Evolutionary conservation across 768 basidiomycete species (phyloP).

Genomic region (Cystoderma amianthinum): DNA sequence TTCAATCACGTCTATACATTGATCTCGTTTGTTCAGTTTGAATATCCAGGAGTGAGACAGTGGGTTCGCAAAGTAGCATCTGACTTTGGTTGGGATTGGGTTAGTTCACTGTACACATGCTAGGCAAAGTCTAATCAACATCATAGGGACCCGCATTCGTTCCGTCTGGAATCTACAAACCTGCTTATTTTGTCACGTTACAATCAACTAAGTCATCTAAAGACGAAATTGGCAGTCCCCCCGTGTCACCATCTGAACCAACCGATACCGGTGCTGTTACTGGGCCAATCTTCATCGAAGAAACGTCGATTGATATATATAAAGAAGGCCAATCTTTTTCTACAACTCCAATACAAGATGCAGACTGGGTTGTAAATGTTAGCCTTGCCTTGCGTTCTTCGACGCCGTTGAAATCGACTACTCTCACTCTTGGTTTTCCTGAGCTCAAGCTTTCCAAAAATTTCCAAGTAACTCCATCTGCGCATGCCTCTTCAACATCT

Average conservation of each 20-base stretch:
- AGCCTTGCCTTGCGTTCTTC: conserved; percentile 42
- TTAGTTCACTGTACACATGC: conserved; percentile 14
- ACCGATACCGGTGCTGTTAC: conserved; percentile 9
- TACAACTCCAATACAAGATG: conserved; percentile 33
- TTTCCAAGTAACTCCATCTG: conserved; percentile 23
- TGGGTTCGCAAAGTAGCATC: conserved; percentile 44
- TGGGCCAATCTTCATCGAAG: conserved; percentile 37
- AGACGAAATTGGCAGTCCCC: conserved; percentile 12
- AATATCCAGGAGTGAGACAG: conserved; percentile 39
- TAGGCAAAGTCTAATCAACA: neutral
- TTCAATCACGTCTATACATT: neutral
- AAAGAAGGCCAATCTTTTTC: conserved; percentile 43
- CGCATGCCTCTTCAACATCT: conserved; percentile 14
- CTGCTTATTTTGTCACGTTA: conserved; percentile 44
- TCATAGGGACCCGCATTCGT: conserved; percentile 50
- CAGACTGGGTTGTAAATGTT: conserved; percentile 51
- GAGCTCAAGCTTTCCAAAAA: conserved; percentile 30
- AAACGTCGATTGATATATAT: conserved; percentile 47
- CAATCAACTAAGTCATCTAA: conserved; percentile 12
- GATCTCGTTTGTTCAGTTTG: conserved; percentile 27
- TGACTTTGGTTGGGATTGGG: conserved; percentile 64
- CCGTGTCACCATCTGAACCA: conserved; percentile 15
- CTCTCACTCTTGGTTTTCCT: conserved; percentile 35
- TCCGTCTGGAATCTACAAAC: conserved; percentile 47
- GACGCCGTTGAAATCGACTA: conserved; percentile 20